Conservation (phyloP, 129 eudicot species). For the Rutidosis leptorrhynchoides region DNA sequence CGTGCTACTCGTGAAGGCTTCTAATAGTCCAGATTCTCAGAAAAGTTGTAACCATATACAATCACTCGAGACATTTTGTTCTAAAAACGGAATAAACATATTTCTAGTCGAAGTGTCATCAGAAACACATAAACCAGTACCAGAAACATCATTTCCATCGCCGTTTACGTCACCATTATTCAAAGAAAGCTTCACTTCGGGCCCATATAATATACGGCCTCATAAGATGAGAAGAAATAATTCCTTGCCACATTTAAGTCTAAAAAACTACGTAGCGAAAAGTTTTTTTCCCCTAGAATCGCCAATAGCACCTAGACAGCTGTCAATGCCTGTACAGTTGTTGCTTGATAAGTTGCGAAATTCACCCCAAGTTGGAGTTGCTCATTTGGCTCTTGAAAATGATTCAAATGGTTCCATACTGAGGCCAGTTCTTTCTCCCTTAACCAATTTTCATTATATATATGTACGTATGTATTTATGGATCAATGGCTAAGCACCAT, state of each 20-base stretch:
- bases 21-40: conserved; percentile 65
- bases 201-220: conserved; percentile 53
- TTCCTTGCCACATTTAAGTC: conserved; percentile 59
- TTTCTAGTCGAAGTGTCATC: conserved; percentile 44
- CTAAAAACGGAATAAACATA: conserved; percentile 48
- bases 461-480: too few species aligned
- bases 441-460: background rate
- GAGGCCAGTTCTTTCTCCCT: conserved; percentile 41
- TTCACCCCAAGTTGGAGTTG: conserved; percentile 76
- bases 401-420: conserved; percentile 72
- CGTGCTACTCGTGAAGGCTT: conserved; percentile 81
- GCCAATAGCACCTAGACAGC: conserved; percentile 61
- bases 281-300: conserved; percentile 51
- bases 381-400: conserved; percentile 81
- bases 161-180: conserved; percentile 74
- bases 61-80: conserved; percentile 71
- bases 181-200: conserved; percentile 73
- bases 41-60: conserved; percentile 66
- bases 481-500: too few species aligned
- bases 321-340: conserved; percentile 51
- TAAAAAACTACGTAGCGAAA: conserved; percentile 51
- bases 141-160: conserved; percentile 56
- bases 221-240: conserved; percentile 50
- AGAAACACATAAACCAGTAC: conserved; percentile 40
- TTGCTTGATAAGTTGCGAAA: conserved; percentile 64